Conservation (phyloP, 495 filamentous ascomycete species). For the Oleoguttula mirabilis region DNA sequence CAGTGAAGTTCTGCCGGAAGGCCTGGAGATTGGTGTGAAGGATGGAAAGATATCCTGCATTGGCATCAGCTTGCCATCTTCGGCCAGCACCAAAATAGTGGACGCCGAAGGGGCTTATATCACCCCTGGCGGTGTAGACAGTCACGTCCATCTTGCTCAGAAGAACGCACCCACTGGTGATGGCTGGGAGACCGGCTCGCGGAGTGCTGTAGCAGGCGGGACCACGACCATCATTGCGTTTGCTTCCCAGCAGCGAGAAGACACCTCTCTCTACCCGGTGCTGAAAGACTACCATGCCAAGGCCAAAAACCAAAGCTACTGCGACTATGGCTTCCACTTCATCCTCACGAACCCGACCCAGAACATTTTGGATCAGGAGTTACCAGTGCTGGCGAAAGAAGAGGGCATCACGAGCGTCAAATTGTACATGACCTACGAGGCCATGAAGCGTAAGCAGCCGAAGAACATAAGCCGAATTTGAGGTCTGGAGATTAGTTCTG, state of each 20-base stretch:
- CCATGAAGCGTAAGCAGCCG: constrained; percentile 43
- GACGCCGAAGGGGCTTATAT: constrained; percentile 41
- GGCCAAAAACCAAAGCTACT: constrained; percentile 39
- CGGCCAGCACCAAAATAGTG: constrained; percentile 29
- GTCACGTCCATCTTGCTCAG: constrained; percentile 37
- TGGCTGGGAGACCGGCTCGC: constrained; percentile 42
- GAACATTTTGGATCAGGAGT: constrained; percentile 26
- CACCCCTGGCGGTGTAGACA: constrained; percentile 32
- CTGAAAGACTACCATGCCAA: constrained; percentile 38
- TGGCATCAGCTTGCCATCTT: constrained; percentile 25
- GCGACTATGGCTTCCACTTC: constrained; percentile 51
- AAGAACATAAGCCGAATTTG: no score
- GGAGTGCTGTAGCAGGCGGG: constrained; percentile 47
- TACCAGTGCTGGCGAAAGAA: constrained; percentile 19
- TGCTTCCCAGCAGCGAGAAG: constrained; percentile 40
- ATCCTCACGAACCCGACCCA: constrained; percentile 45
- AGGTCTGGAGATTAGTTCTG: no score
- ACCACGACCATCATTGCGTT: constrained; percentile 51
- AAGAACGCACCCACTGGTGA: constrained; percentile 39
- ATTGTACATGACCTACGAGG: constrained; percentile 54
- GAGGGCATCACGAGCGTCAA: constrained; percentile 47
- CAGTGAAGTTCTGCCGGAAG: constrained; percentile 15
- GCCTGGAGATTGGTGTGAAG: constrained; percentile 39
- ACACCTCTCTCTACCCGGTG: constrained; percentile 37
- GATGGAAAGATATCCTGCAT: constrained; percentile 41